Base-by-base conservation (phyloP, 805 yeast species). In the Kluyveromyces siamensis region DNA sequence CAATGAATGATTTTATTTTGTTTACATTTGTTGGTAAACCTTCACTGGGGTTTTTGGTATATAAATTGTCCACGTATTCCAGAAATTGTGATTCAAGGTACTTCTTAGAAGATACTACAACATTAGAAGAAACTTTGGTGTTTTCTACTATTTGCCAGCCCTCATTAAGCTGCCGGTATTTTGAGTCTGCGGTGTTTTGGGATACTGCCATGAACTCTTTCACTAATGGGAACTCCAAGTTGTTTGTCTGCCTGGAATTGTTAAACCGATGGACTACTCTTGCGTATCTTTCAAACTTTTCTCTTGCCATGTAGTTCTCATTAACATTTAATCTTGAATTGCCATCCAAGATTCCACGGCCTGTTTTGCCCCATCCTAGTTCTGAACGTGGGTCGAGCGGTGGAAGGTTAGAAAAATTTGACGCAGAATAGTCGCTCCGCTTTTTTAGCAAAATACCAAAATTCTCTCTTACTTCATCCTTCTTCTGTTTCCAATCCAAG, bases 401-500 rank as follows among this genome's bases (percentile, higher is more conserved):
- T 14, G 54, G 52, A 13, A 49, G 41, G 16, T 53, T 56, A 11
- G 53, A 41, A 21, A 44, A 42, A 10, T 43, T 38, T 8, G 18
- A 16, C 13, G 19, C 43, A 13, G 42, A 18, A 36, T 43, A 27
- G 10, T 38, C 27, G 27, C 48, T 52, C 10, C 60, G 57, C 40
- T 56, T 65, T 44, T 68, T 69, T 43, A 73, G 55, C 14, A 76
- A 66, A 18, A 79, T 72, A 1, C 95, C 91, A 55, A 88, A 78
- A 18, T 83, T 77, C 53, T 80, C 83, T 60, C 86, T 78, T 43
- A 91, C 75, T 56, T 83, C 85, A 52, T 80, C 80, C 58, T 87
- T 83, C 53, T 87, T 79, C 44, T 78, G 78, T 49, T 80, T 80
- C 97, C 98, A 93, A 64, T 90, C 96, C 44, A 85, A 73, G 3